phyloP scores from a whole-genome alignment of 2,329 filamentous ascomycete genomes.

The Fusarium avenaceum region DNA sequence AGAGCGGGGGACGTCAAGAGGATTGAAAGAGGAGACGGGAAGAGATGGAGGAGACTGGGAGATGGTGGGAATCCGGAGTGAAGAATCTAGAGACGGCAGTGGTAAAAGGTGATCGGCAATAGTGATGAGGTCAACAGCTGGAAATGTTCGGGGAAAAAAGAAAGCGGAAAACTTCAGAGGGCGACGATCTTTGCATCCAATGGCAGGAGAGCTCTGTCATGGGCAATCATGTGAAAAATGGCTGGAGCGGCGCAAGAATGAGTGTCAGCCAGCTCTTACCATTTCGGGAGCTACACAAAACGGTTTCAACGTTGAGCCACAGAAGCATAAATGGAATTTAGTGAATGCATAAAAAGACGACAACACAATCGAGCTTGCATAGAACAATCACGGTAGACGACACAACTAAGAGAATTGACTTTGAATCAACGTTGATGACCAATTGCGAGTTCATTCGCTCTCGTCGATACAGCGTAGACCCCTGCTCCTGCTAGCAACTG shows the following conservation, averaged over 20 bases:
- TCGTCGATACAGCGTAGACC: conserved; percentile 2
- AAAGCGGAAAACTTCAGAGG: conserved; percentile 5
- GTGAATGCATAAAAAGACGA: conserved; percentile 14
- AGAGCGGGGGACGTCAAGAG: conserved; percentile 30
- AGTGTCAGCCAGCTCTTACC: conserved; percentile 6
- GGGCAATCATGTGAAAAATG: conserved; percentile 28
- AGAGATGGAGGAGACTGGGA: conserved; percentile 15
- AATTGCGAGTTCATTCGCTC: conserved; percentile 10
- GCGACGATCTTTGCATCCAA: conserved; percentile 40
- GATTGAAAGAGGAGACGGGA: conserved; percentile 27
- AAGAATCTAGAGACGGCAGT: background rate
- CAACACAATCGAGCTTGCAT: conserved; percentile 10
- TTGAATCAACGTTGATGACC: conserved; percentile 12
- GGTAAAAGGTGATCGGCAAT: conserved; percentile 11
- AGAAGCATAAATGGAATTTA: conserved; percentile 18
- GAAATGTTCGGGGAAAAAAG: conserved; percentile 12
- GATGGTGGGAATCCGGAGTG: background rate
- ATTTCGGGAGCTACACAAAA: conserved; percentile 25
- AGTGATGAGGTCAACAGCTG: conserved; percentile 28
- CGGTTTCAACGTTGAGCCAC: conserved; percentile 31
- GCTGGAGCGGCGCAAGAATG: conserved; percentile 9
- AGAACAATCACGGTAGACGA: background rate
- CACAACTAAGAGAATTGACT: background rate
- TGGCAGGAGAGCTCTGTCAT: conserved; percentile 27
- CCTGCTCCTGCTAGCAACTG: background rate